These are phyloP conservation scores for Sugiyamaella chiloensis DNA, from an alignment of 805 yeast genomes.

Conservation along the genomic window DNA sequence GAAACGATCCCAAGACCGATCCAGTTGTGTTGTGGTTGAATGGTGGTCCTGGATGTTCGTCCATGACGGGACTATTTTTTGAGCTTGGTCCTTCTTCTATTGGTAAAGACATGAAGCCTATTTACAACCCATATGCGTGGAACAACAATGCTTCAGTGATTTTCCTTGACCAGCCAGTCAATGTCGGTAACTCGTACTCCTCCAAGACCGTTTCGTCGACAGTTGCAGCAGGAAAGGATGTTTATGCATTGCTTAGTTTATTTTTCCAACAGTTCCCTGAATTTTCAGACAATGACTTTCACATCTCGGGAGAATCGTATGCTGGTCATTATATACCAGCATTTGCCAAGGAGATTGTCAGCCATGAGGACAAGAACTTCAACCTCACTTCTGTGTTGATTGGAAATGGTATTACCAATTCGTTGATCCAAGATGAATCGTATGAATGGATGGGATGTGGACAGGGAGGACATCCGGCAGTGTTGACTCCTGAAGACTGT, in stretches of 20 bases:
- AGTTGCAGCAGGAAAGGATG: slow-evolving; percentile 79
- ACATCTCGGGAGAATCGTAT: slow-evolving; percentile 86
- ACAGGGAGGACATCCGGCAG: slow-evolving; percentile 77
- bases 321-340: slow-evolving; percentile 90
- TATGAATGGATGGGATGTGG: slow-evolving; percentile 96
- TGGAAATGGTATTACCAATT: slow-evolving; percentile 90
- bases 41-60: slow-evolving; percentile 95
- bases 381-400: slow-evolving; percentile 74
- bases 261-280: slow-evolving; percentile 72
- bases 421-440: slow-evolving; percentile 70
- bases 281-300: slow-evolving; percentile 59
- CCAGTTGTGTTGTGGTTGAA: slow-evolving; percentile 86
- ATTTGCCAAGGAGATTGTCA: slow-evolving; percentile 78
- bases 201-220: slow-evolving; percentile 62
- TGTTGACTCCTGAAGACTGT: slow-evolving; percentile 74
- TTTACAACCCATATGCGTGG: slow-evolving; percentile 77
- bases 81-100: slow-evolving; percentile 83
- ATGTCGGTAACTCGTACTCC: slow-evolving; percentile 75
- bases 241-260: slow-evolving; percentile 71
- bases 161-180: slow-evolving; percentile 85
- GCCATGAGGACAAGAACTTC: slow-evolving; percentile 58
- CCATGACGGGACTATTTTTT: slow-evolving; percentile 80
- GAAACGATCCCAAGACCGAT: slow-evolving; percentile 82
- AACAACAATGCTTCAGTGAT: slow-evolving; percentile 80
- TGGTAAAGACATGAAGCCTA: slow-evolving; percentile 56